Conservation (phyloP, 768 basidiomycete species). For the Hypholoma sublateritium region DNA sequence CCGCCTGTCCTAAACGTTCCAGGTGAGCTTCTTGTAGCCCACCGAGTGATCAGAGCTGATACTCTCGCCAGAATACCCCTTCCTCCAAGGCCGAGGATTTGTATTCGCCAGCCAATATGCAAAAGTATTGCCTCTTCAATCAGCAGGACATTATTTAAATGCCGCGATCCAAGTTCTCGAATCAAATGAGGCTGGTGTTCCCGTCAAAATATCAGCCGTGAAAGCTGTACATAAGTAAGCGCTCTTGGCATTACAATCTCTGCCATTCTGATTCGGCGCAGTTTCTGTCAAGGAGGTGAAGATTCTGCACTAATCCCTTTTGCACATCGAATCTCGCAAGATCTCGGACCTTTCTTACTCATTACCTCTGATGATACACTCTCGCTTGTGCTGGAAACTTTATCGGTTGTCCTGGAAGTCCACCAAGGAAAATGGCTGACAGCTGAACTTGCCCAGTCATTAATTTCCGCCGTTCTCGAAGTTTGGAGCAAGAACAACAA, state of each 20-base stretch:
- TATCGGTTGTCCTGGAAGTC: conserved; percentile 77
- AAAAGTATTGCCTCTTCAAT: conserved; percentile 63
- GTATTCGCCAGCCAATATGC: conserved; percentile 93
- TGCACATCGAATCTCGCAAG: conserved; percentile 72
- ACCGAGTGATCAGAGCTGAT: neutral
- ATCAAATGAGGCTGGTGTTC: conserved; percentile 65
- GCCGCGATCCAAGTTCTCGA: conserved; percentile 88
- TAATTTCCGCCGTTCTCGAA: conserved; percentile 69
- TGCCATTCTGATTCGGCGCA: conserved; percentile 25
- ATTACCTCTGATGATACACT: conserved; percentile 86
- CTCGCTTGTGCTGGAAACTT: conserved; percentile 82
- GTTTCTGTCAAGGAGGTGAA: conserved; percentile 69
- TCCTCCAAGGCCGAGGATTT: conserved; percentile 93
- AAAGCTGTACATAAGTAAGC: conserved; percentile 90
- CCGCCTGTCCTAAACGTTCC: conserved; percentile 71
- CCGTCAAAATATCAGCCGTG: conserved; percentile 92
- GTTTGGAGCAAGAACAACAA: conserved; percentile 88
- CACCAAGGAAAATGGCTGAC: conserved; percentile 75
- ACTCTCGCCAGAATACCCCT: conserved; percentile 66
- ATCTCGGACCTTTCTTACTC: conserved; percentile 81
- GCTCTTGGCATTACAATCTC: neutral
- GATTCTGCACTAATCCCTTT: conserved; percentile 60
- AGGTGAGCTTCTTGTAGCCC: conserved; percentile 41
- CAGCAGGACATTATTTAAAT: conserved; percentile 84
- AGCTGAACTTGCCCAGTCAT: conserved; percentile 57